A percentile compares a stretch with the other conserved stretches of the same genome.
Evolutionary conservation across 2,329 filamentous ascomycete species (phyloP).

Genomic region (Aureobasidium sp.): DNA sequence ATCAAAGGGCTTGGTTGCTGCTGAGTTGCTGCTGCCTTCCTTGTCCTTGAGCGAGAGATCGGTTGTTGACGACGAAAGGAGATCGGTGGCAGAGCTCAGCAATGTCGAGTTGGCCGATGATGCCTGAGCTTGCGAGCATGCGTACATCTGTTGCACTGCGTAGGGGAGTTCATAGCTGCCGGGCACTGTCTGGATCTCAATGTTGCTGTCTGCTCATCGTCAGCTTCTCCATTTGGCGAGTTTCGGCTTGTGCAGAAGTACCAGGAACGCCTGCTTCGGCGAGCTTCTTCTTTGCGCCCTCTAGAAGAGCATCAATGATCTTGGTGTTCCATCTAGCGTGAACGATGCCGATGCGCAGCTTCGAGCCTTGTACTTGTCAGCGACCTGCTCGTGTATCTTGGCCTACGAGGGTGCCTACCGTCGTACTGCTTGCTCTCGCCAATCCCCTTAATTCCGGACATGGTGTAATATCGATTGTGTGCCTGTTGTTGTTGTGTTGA

Average conservation of each 20-base stretch:
- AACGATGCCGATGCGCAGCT: conserved; percentile 84
- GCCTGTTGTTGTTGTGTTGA: neutral
- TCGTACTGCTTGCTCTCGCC: conserved; percentile 50
- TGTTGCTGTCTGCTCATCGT: conserved; percentile 57
- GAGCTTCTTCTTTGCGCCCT: conserved; percentile 71
- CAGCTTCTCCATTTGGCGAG: neutral
- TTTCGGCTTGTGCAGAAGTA: neutral
- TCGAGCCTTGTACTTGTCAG: conserved; percentile 32
- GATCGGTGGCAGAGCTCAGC: conserved; percentile 61
- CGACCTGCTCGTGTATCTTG: neutral
- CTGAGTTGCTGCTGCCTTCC: conserved; percentile 29
- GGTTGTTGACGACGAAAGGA: conserved; percentile 58
- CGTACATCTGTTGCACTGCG: conserved; percentile 69
- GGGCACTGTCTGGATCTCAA: conserved; percentile 81
- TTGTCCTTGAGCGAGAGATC: conserved; percentile 41
- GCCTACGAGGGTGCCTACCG: conserved; percentile 30
- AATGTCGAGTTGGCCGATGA: conserved; percentile 51
- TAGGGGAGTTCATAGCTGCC: conserved; percentile 93
- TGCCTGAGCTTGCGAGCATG: conserved; percentile 53
- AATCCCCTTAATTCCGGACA: conserved; percentile 55
- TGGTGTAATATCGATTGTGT: conserved; percentile 18
- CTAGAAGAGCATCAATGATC: conserved; percentile 79
- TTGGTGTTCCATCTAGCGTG: conserved; percentile 91
- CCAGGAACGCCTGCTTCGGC: conserved; percentile 64
- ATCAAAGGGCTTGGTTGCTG: conserved; percentile 63